Evolutionary conservation across 2,329 filamentous ascomycete species (phyloP).

Genomic region (Furcasterigmium furcatum): DNA sequence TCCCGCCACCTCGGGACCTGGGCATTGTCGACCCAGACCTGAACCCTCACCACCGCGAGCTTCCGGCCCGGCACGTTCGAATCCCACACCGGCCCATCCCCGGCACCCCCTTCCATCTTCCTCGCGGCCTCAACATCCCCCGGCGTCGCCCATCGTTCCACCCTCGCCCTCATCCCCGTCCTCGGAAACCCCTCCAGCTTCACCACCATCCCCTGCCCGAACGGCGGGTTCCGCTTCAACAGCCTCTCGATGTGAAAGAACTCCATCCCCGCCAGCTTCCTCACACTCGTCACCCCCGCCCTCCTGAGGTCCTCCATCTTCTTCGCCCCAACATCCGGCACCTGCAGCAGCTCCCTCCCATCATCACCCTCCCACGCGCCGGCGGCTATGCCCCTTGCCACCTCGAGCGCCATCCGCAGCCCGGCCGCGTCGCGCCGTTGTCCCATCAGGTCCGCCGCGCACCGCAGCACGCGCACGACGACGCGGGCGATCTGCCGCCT

Average conservation of each 20-base stretch:
- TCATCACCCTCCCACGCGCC: slow-evolving; percentile 69
- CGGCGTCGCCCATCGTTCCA: neutral
- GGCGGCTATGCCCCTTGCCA: slow-evolving; percentile 73
- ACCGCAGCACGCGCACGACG: slow-evolving; percentile 30
- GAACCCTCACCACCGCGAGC: neutral
- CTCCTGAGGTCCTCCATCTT: slow-evolving; percentile 71
- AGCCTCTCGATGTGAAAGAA: slow-evolving; percentile 72
- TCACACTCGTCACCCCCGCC: slow-evolving; percentile 68
- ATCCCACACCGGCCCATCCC: too few relatives aligned
- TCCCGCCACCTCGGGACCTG: neutral
- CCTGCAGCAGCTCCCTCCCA: slow-evolving; percentile 76
- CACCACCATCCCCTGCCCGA: slow-evolving; percentile 67
- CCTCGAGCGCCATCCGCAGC: slow-evolving; percentile 67
- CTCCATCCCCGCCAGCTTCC: slow-evolving; percentile 65
- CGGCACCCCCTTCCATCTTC: slow-evolving; percentile 28
- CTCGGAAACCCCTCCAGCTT: slow-evolving; percentile 67
- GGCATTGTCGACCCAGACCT: slow-evolving; percentile 35
- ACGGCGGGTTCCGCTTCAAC: slow-evolving; percentile 78
- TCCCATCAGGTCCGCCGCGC: slow-evolving; percentile 33
- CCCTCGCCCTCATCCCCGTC: neutral
- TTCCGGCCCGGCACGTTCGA: slow-evolving; percentile 12
- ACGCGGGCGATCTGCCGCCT: slow-evolving; percentile 24
- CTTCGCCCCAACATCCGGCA: slow-evolving; percentile 73
- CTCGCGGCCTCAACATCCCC: slow-evolving; percentile 13
- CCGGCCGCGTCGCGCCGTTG: slow-evolving; percentile 58